phyloP scores from a whole-genome alignment of 140 eudicot genomes.

The Erigeron philadelphicus region DNA sequence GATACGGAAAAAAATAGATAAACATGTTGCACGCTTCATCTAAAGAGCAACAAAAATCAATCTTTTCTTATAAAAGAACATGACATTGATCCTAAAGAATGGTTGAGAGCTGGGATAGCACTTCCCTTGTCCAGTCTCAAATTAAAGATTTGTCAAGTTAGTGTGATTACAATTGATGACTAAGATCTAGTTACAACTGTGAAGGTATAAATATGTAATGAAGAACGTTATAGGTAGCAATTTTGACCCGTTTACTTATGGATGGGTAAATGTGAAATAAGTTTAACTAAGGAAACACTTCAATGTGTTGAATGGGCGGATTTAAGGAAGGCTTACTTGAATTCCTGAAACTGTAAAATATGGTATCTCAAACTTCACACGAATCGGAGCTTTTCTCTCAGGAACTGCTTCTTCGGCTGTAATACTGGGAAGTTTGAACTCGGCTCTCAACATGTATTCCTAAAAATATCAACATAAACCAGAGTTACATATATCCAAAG shows the following conservation, averaged over 20 bases:
- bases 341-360: slow-evolving; percentile 97
- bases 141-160: background rate
- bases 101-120: too few relatives aligned
- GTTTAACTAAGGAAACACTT: background rate
- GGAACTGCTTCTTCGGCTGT: slow-evolving; percentile 77
- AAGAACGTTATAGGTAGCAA: too few relatives aligned
- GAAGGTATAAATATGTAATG: background rate
- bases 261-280: background rate
- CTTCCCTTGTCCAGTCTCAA: too few relatives aligned
- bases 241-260: background rate
- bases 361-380: slow-evolving; percentile 97
- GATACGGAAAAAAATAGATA: background rate
- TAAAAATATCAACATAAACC: slow-evolving; percentile 19
- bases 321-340: slow-evolving; percentile 44
- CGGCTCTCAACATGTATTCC: slow-evolving; percentile 99
- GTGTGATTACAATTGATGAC: background rate
- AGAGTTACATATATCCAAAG: slow-evolving; percentile 6
- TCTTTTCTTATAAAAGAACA: background rate
- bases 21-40: background rate
- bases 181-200: background rate
- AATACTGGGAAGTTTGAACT: slow-evolving; percentile 85
- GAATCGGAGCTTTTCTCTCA: slow-evolving; percentile 94
- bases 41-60: background rate
- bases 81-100: too few relatives aligned
- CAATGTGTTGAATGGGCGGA: background rate